Evolutionary conservation across 1,139 yeast genomes (phyloP), one percentile per base, ranked within the genome.

Genomic region (Kodamaea anthophila): DNA sequence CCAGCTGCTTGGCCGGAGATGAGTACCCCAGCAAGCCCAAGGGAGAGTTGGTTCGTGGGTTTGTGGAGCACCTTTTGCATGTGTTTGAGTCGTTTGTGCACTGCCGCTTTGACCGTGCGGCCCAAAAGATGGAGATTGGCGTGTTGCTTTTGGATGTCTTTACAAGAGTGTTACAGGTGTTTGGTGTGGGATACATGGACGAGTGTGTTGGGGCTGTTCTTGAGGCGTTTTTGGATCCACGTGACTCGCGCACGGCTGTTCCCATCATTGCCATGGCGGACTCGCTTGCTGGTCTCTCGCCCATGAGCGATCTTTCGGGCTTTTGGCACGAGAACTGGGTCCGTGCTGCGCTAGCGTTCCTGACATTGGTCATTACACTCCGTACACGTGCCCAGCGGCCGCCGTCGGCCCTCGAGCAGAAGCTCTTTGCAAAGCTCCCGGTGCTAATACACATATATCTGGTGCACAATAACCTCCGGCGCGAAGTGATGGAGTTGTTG

Each of bases 1-100:
- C 84, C 26, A 52, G 81, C 20, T 11, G 13, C 6, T 15, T 22
- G 13, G 55, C 60, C 18, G n/a, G n/a, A n/a, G 58, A 61, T 10
- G 58, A 59, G 19, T 51, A 37, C 51, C 77, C 42, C 24, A 57
- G 26, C 49, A 68, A 45, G 55, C 74, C 46, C 2, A 79, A 77
- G 43, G 54, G 70, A 4, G 70, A 64, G 12, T 75, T 84, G 4
- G 48, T 86, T 23, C 58, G 65, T n/a, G 71, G 71, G 36, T 58
- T 85, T 30, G 58, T 72, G 1, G 52, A 60, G 6, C 85, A 81
- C 49, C 59, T 78, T 32, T 55, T 84, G 12, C 70, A 70, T 31
- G 71, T 85, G 0, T 85, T 79, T 53, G 95, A 86, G 46, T 77
- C 85, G 40, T 83, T 79, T 45, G 58, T 70, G 5, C 75, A 70